A percentile compares a stretch with the other conserved stretches of the same genome.
phyloP scores from a whole-genome alignment of 371 early-diverging fungal species.

The Haplosporangium sp. region DNA sequence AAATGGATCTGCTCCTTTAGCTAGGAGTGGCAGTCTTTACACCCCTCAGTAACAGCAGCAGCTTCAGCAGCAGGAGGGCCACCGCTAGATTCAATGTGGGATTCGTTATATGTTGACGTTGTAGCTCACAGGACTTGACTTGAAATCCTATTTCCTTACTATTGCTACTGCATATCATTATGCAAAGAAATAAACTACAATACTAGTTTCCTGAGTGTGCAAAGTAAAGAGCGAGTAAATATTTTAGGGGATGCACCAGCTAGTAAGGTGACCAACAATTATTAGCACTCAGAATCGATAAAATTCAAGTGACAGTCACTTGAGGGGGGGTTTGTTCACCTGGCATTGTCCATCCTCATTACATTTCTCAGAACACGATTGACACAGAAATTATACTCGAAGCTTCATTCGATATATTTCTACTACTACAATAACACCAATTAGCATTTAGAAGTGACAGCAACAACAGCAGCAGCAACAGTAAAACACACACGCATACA shows the following conservation, averaged over 20 bases:
- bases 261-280: no score
- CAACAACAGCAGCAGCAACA: not conserved
- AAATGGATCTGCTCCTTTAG: constrained; percentile 15
- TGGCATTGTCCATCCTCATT: not conserved
- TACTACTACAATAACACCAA: no score
- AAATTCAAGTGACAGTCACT: constrained; percentile 1
- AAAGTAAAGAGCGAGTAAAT: no score
- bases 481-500: not conserved
- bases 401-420: not conserved
- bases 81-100: not conserved
- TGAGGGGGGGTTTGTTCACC: not conserved
- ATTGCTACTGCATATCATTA: no score
- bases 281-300: not conserved
- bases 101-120: not conserved
- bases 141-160: no score
- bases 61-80: constrained; percentile 6
- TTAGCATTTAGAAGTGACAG: not conserved
- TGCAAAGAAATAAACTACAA: no score
- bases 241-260: no score
- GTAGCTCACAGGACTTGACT: no score
- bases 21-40: constrained; percentile 18
- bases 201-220: no score
- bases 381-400: not conserved
- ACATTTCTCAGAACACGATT: not conserved
- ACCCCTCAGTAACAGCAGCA: constrained; percentile 16